Evolutionary conservation across 371 early-diverging fungal genomes (phyloP).

Genomic region (Mucor saturninus): DNA sequence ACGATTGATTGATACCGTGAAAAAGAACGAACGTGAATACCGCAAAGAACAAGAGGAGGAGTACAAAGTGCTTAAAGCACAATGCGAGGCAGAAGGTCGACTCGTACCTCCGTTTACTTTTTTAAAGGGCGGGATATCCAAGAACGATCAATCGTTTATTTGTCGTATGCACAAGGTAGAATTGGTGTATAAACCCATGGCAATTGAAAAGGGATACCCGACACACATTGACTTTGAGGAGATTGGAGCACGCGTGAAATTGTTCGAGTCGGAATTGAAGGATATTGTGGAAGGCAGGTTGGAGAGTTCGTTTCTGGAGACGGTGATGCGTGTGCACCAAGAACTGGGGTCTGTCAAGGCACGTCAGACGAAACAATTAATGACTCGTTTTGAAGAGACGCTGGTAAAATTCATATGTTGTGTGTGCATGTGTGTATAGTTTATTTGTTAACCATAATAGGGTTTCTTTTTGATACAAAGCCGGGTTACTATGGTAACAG

Average conservation of each 20-base stretch:
- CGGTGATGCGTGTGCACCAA: constrained; percentile 30
- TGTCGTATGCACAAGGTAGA: constrained; percentile 55
- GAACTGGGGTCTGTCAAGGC: constrained; percentile 46
- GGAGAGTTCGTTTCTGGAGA: constrained; percentile 35
- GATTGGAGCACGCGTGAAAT: constrained; percentile 29
- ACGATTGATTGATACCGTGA: neutral
- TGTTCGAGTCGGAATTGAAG: constrained; percentile 30
- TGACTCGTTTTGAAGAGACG: constrained; percentile 37
- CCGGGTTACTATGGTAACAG: constrained; percentile 71
- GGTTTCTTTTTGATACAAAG: constrained; percentile 24
- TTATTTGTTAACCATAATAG: too few species aligned
- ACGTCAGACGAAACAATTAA: constrained; percentile 36
- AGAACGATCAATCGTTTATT: constrained; percentile 25
- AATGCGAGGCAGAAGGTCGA: constrained; percentile 1
- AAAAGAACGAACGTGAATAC: constrained; percentile 5
- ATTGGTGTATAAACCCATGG: constrained; percentile 44
- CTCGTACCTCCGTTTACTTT: constrained; percentile 4
- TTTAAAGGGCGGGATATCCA: neutral
- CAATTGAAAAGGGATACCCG: constrained; percentile 42
- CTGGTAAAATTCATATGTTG: constrained; percentile 29
- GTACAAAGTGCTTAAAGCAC: neutral
- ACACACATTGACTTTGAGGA: constrained; percentile 39
- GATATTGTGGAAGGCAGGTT: constrained; percentile 33
- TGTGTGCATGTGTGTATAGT: too few species aligned
- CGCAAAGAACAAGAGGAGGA: neutral